Base-by-base conservation (phyloP, 1,284 basidiomycete genomes). In the Microbotryum scabiosae region DNA sequence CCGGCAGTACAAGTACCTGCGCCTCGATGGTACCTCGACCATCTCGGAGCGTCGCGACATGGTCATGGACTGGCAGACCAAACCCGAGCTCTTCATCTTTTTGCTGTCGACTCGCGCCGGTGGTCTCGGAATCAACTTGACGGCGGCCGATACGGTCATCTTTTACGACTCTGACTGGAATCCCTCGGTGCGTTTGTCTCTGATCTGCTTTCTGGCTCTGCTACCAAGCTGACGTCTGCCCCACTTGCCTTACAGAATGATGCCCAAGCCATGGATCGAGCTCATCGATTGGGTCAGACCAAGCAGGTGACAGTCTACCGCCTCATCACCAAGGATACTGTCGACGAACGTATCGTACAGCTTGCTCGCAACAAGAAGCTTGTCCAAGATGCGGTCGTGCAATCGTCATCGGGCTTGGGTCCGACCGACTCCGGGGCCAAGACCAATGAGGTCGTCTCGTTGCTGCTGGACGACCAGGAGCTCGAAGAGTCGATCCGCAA, bases 161-260 rank as follows among this genome's bases (percentile, higher is more conserved):
- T 98, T 99, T 76, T 97, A 97, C 75, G 96, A 99, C 74, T 92
- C 96, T 73, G 96, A 99, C 73, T 99, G 96, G 96, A 99, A 99
- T 75, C 96, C 93, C 18, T 94, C 90, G 25, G 68, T 69, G 28
- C 41, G 67, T 46, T 23, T 26, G 8, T 14, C 10, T 48, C 36
- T 30, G 23, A 9, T 43, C 41, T 25, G 14, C n/a, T 28, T 21
- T 9, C 45, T 14, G 28, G 8, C 12, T 23, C 25, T 20, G 14
- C 20, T 12, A 50, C 9, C 23, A 7, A 36, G 20, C 25, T 12
- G 14, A 48, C 9, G 18, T 25, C 12, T n/a, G 45, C 21, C 36
- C 25, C 26, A 21, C 16, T 16, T 18, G 4, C 10, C 21, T 6
- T 30, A 21, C 49, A 73, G 30, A 98, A 98, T 74, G 96, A 99